Percentiles rank a stretch among this genome's conserved stretches.
Evolutionary conservation across 2,329 filamentous ascomycete species (phyloP).

Genomic region (Cryphonectria naterciae): DNA sequence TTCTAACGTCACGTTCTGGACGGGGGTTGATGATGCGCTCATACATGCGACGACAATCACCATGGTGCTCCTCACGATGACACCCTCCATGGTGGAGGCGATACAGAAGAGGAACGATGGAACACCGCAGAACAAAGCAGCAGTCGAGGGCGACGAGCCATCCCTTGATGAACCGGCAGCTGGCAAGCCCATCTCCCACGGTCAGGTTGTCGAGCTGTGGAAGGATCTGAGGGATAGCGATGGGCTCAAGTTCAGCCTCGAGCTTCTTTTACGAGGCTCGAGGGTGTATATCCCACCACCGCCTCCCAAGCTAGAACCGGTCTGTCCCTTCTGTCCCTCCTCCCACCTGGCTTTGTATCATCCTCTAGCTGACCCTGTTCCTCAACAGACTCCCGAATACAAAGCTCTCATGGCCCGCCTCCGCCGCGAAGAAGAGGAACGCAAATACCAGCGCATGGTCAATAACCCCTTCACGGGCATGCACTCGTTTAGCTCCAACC

Average conservation of each 20-base stretch:
- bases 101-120: constrained; percentile 46
- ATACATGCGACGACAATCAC: neutral
- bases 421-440: constrained; percentile 79
- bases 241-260: constrained; percentile 55
- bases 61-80: constrained; percentile 84
- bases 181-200: constrained; percentile 73
- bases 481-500: constrained; percentile 55
- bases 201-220: constrained; percentile 68
- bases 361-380: neutral
- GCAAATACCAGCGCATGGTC: constrained; percentile 80
- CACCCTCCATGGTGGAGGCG: constrained; percentile 66
- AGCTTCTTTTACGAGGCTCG: constrained; percentile 72
- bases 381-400: constrained; percentile 74
- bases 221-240: constrained; percentile 49
- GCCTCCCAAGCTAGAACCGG: constrained; percentile 75
- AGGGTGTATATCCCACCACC: constrained; percentile 79
- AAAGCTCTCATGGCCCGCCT: constrained; percentile 85
- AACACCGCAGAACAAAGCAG: constrained; percentile 9
- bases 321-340: constrained; percentile 46
- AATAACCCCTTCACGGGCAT: constrained; percentile 61
- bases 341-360: neutral
- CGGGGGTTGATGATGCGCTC: neutral
- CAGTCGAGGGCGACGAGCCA: constrained; percentile 50
- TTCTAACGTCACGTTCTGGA: neutral
- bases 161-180: constrained; percentile 53